Percentiles rank a stretch among this genome's conserved stretches.
phyloP scores from a whole-genome alignment of 2,329 filamentous ascomycete genomes.

The Rhynchosporium agropyri region DNA sequence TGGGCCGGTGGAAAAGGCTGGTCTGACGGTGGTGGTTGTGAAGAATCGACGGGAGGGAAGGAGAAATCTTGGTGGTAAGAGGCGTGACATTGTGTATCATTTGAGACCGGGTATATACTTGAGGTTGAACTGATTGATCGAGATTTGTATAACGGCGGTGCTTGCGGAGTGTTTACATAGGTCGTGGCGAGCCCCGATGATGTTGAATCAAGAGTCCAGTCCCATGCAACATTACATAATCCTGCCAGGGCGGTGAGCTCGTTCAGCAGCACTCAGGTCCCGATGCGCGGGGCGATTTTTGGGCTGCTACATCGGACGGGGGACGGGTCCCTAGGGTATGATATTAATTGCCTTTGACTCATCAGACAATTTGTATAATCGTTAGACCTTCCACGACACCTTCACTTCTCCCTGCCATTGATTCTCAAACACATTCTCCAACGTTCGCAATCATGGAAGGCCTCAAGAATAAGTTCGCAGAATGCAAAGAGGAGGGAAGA shows the following conservation, averaged over 20 bases:
- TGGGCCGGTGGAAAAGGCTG: constrained; percentile 57
- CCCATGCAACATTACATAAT: constrained; percentile 19
- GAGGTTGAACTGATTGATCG: too few relatives aligned
- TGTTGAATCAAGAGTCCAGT: constrained; percentile 2
- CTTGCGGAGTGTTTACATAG: neutral
- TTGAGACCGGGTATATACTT: neutral
- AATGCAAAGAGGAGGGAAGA: constrained; percentile 56
- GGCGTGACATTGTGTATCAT: constrained; percentile 35
- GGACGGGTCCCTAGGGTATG: neutral
- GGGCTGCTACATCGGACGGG: constrained; percentile 10
- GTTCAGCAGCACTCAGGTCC: constrained; percentile 16
- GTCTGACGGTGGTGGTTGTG: constrained; percentile 34
- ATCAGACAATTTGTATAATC: constrained; percentile 20
- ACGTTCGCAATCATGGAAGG: constrained; percentile 45
- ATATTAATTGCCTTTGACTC: constrained; percentile 30
- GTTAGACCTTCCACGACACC: neutral
- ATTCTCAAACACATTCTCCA: constrained; percentile 17
- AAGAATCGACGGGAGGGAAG: constrained; percentile 39
- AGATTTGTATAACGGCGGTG: too few relatives aligned
- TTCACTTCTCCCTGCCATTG: constrained; percentile 28
- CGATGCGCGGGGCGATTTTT: constrained; percentile 28
- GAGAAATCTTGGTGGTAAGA: constrained; percentile 35
- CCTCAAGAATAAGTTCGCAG: constrained; percentile 58
- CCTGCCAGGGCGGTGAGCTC: constrained; percentile 30
- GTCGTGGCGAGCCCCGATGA: constrained; percentile 17